Percentiles rank a stretch among this genome's conserved stretches.
These are phyloP conservation scores for Gossypium laxum DNA, from an alignment of 441 rosid genomes.

Conservation along the genomic window DNA sequence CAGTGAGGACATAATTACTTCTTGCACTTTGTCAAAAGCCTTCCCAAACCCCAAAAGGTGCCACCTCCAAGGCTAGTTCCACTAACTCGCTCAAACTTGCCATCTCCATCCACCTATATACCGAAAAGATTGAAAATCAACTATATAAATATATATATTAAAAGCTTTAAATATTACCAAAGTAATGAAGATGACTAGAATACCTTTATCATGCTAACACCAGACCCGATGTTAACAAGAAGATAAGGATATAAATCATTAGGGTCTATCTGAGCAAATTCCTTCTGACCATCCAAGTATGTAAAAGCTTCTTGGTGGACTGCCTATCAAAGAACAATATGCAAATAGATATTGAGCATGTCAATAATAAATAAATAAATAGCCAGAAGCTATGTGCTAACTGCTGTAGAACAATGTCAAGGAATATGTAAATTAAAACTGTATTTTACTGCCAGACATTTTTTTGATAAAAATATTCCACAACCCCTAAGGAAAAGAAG, in stretches of 20 bases:
- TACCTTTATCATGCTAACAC: slow-evolving; percentile 92
- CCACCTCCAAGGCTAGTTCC: slow-evolving; percentile 88
- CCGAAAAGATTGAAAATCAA: slow-evolving; percentile 12
- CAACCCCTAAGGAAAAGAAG: not conserved
- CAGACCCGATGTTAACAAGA: slow-evolving; percentile 83
- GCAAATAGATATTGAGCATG: not conserved
- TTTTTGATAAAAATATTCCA: not conserved
- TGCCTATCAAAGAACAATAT: slow-evolving; percentile 37
- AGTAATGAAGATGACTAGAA: slow-evolving; percentile 10
- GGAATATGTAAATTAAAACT: not conserved
- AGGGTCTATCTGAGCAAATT: slow-evolving; percentile 58
- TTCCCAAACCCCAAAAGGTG: slow-evolving; percentile 76
- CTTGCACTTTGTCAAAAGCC: slow-evolving; percentile 70
- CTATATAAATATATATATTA: not conserved
- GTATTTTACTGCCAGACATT: not conserved
- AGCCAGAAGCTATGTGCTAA: not conserved
- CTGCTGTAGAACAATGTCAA: not conserved
- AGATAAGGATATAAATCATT: slow-evolving; percentile 74
- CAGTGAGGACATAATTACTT: slow-evolving; percentile 29
- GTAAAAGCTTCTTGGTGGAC: slow-evolving; percentile 74
- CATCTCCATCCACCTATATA: slow-evolving; percentile 70
- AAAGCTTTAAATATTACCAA: not conserved
- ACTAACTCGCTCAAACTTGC: slow-evolving; percentile 64
- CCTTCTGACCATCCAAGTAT: slow-evolving; percentile 56
- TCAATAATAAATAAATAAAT: not conserved